phyloP scores from a whole-genome alignment of 2,329 filamentous ascomycete genomes.

The Zasmidium cellare region DNA sequence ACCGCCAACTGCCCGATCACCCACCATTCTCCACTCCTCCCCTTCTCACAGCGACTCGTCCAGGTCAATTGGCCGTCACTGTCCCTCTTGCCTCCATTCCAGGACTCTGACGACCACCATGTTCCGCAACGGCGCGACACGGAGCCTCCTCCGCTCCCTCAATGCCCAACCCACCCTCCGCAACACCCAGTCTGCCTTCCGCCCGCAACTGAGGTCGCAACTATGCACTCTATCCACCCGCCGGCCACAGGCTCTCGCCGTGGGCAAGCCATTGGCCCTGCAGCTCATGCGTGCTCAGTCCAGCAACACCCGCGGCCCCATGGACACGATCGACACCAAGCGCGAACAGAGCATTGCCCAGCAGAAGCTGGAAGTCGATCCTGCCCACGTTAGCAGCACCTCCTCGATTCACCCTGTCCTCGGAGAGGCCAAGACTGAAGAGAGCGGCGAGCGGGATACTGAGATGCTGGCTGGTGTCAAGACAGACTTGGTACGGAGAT shows the following conservation, averaged over 20 bases:
- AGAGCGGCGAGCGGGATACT: slow-evolving; percentile 36
- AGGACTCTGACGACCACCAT: slow-evolving; percentile 29
- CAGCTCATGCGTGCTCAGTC: slow-evolving; percentile 23
- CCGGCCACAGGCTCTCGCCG: slow-evolving; percentile 31
- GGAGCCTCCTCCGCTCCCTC: slow-evolving; percentile 42
- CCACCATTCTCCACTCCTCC: slow-evolving; percentile 3
- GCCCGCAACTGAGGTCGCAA: slow-evolving; percentile 42
- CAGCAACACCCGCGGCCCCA: slow-evolving; percentile 23
- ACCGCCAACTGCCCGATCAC: background rate
- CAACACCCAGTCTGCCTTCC: slow-evolving; percentile 31
- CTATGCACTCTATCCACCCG: slow-evolving; percentile 41
- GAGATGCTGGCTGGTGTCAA: slow-evolving; percentile 51
- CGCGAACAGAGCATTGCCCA: slow-evolving; percentile 57
- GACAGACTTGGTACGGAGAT: slow-evolving; percentile 32
- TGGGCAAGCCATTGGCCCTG: slow-evolving; percentile 37
- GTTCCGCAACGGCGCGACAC: slow-evolving; percentile 47
- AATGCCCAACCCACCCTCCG: slow-evolving; percentile 25
- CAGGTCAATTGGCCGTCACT: slow-evolving; percentile 10
- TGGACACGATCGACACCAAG: slow-evolving; percentile 55
- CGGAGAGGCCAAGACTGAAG: slow-evolving; percentile 38
- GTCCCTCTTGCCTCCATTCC: background rate
- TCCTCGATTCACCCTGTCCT: slow-evolving; percentile 52
- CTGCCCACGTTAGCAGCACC: slow-evolving; percentile 59
- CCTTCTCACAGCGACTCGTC: background rate
- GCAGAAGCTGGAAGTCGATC: slow-evolving; percentile 59